Evolutionary conservation across 179 eudicot species (phyloP).

Genomic region (Drosera spatulata): DNA sequence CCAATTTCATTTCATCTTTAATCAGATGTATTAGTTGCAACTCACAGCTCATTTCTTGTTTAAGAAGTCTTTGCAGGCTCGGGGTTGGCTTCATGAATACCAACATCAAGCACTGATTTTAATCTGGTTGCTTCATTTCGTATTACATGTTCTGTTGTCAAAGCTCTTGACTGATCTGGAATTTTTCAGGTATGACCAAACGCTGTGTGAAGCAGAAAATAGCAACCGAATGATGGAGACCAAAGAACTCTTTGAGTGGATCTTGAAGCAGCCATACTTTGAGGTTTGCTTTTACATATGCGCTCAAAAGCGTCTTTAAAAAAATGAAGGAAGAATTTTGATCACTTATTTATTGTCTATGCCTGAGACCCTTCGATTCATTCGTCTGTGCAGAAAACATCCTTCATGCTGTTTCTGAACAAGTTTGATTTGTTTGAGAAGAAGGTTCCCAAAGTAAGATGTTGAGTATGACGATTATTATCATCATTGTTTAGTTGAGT

Average conservation of each 20-base stretch:
- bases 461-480: neutral
- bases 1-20: neutral
- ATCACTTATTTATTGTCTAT: neutral
- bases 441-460: slow-evolving; percentile 76
- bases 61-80: too few relatives aligned
- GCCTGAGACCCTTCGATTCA: neutral
- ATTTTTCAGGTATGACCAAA: slow-evolving; percentile 78
- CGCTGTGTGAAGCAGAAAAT: slow-evolving; percentile 78
- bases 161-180: neutral
- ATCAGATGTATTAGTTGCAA: neutral
- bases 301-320: neutral
- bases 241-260: slow-evolving; percentile 95
- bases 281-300: slow-evolving; percentile 38
- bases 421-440: slow-evolving; percentile 93
- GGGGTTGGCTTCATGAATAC: too few relatives aligned
- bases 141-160: neutral
- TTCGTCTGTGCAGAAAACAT: slow-evolving; percentile 74
- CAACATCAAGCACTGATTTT: too few relatives aligned
- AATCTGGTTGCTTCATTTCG: neutral
- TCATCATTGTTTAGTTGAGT: neutral
- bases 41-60: neutral
- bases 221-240: slow-evolving; percentile 88
- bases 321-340: neutral
- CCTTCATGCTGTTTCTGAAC: slow-evolving; percentile 93
- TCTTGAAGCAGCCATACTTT: slow-evolving; percentile 86